Percentiles rank a stretch among this genome's conserved stretches.
Conservation (phyloP, 768 basidiomycete species). For the Ephemerocybe angulata region DNA sequence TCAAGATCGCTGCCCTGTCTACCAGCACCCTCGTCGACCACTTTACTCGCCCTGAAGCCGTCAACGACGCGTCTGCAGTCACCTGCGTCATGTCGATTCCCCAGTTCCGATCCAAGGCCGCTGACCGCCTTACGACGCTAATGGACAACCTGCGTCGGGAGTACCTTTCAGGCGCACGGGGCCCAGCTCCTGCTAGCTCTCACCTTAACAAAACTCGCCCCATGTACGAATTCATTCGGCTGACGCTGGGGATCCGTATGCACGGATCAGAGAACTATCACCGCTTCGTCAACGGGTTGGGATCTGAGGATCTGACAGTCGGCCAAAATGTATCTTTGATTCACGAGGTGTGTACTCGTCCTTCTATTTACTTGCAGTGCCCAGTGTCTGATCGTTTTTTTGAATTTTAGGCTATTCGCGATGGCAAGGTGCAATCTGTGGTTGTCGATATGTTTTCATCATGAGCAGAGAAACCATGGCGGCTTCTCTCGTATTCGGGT, state of each 20-base stretch:
- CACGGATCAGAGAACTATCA: conserved; percentile 72
- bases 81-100: conserved; percentile 37
- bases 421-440: conserved; percentile 47
- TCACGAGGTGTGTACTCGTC: conserved; percentile 56
- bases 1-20: conserved; percentile 60
- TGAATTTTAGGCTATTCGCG: conserved; percentile 41
- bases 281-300: conserved; percentile 58
- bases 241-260: conserved; percentile 73
- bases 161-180: conserved; percentile 57
- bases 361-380: not conserved
- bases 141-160: conserved; percentile 49
- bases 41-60: conserved; percentile 38
- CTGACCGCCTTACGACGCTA: conserved; percentile 41
- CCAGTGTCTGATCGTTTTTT: not conserved
- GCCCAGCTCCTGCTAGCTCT: conserved; percentile 61
- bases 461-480: too few species aligned
- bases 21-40: conserved; percentile 63
- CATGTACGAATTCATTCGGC: conserved; percentile 75
- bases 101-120: conserved; percentile 51
- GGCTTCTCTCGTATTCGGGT: too few species aligned
- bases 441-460: conserved; percentile 39
- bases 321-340: conserved; percentile 73
- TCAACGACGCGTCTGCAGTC: conserved; percentile 24
- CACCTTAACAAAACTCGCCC: conserved; percentile 66
- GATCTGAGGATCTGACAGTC: conserved; percentile 61